Base-by-base conservation (phyloP, 2,329 filamentous ascomycete species). In the Arthrobotrys pseudoclavata region DNA sequence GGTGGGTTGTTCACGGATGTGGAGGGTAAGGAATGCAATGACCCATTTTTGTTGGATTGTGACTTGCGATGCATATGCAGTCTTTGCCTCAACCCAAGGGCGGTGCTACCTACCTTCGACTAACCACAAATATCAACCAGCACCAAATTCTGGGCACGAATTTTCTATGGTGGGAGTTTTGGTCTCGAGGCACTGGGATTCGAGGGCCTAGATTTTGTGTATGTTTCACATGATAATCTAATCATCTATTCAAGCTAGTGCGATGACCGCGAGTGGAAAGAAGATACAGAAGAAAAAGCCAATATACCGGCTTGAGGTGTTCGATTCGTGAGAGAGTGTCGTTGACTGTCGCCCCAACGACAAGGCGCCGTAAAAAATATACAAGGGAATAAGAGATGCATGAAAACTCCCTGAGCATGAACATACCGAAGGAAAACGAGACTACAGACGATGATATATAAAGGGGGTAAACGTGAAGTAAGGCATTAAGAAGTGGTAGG, bases 401-500 rank as follows among this genome's bases (percentile, higher is more conserved):
- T 76, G 31, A 77, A 64, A 71, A 71, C 61, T 68, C 74, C 74
- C 72, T 45, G 69, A 77, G 67, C 71, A 76, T 76, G 47, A 75
- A 60, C 72, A 76, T 70, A 66, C 57, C 66, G 66, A 60, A 37
- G 57, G 29, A 69, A 70, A 55, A 45, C 53, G 29, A 47, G 18
- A 45, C 22, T 31, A 61, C 52, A 69, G 55, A 61, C 47, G 47
- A 29, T 52, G 69, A 55, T 64, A 69, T 67, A 61, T 69, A 48
- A 53, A 62, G 60, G 69, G 53, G 70, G 60, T 71, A 47, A 77
- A 74, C 50, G 68, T 62, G 70, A 80, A 81, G 81, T 78, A 77
- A 60, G 79, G 80, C 70, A 77, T 77, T 77, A 81, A 82, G 84
- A 85, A 83, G 76, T 64, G 80, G 63, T 70, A 80, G 79, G 40